phyloP scores from a whole-genome alignment of 23 red algal species.

The Pyropia haitanensis region DNA sequence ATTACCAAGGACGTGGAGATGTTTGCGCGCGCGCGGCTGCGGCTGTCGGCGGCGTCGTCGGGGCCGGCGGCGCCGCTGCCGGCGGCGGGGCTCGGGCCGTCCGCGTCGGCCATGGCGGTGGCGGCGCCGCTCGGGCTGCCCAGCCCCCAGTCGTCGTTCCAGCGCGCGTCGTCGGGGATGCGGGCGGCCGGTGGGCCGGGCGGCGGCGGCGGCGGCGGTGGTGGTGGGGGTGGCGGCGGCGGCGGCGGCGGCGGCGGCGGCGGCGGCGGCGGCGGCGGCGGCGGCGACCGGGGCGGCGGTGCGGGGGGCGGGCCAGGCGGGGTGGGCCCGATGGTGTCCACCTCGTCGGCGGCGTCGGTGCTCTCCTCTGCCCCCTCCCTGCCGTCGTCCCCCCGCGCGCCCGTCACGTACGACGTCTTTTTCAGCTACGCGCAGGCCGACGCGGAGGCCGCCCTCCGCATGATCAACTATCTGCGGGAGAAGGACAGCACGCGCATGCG shows the following conservation, averaged over 20 bases:
- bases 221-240: too few species aligned
- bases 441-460: slow-evolving; percentile 48
- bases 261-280: too few species aligned
- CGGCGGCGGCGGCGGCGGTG: too few species aligned
- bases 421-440: slow-evolving; percentile 63
- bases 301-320: too few species aligned
- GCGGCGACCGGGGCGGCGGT: too few species aligned
- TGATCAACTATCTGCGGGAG: slow-evolving; percentile 58
- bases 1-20: slow-evolving; percentile 76
- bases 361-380: slow-evolving; percentile 3
- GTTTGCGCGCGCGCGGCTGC: slow-evolving; percentile 33
- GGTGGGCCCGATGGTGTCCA: too few species aligned
- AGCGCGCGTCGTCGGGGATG: not conserved
- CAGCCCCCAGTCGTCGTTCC: too few species aligned
- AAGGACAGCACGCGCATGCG: slow-evolving; percentile 50
- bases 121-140: too few species aligned
- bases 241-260: too few species aligned
- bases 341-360: too few species aligned
- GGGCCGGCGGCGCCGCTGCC: not conserved
- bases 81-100: too few species aligned
- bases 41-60: slow-evolving; percentile 2
- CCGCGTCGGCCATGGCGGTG: too few species aligned
- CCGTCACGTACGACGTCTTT: slow-evolving; percentile 43
- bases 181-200: not conserved
- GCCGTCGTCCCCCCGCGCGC: slow-evolving; percentile 7